Evolutionary conservation across 1,284 basidiomycete genomes (phyloP).

Genomic region (Moesziomyces globuligerus): DNA sequence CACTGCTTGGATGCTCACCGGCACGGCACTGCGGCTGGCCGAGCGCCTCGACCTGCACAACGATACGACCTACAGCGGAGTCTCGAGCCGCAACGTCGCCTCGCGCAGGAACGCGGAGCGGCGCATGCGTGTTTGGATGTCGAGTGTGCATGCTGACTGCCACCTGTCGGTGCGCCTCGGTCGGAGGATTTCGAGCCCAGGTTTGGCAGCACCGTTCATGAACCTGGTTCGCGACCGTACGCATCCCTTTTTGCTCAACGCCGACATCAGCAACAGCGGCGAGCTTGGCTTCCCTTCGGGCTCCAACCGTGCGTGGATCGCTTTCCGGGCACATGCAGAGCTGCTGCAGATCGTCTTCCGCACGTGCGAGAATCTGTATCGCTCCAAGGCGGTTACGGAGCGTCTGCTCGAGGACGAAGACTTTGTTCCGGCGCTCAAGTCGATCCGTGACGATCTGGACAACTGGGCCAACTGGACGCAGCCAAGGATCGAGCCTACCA

Average conservation of each 20-base stretch:
- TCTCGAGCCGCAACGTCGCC: slow-evolving; percentile 38
- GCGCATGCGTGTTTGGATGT: slow-evolving; percentile 53
- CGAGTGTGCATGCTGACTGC: slow-evolving; percentile 53
- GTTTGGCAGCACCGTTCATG: slow-evolving; percentile 47
- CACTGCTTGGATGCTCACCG: slow-evolving; percentile 53
- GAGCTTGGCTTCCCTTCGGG: slow-evolving; percentile 32
- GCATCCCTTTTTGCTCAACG: slow-evolving; percentile 40
- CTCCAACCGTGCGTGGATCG: slow-evolving; percentile 47
- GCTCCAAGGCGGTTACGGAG: slow-evolving; percentile 44
- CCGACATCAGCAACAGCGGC: slow-evolving; percentile 40
- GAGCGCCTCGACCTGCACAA: slow-evolving; percentile 54
- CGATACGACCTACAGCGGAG: slow-evolving; percentile 42
- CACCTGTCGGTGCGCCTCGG: slow-evolving; percentile 52
- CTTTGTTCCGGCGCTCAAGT: slow-evolving; percentile 48
- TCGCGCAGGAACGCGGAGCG: slow-evolving; percentile 47
- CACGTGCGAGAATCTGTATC: slow-evolving; percentile 51
- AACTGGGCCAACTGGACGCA: slow-evolving; percentile 53
- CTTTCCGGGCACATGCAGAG: slow-evolving; percentile 46
- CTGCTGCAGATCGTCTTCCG: slow-evolving; percentile 48
- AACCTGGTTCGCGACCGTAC: slow-evolving; percentile 49
- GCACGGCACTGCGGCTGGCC: slow-evolving; percentile 48
- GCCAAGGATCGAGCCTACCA: slow-evolving; percentile 41
- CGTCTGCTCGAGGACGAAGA: slow-evolving; percentile 46
- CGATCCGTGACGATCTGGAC: slow-evolving; percentile 48
- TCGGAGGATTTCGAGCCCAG: slow-evolving; percentile 49